Base-by-base conservation (phyloP, 169 alveolate genomes). In the Eimeria falciformis region DNA sequence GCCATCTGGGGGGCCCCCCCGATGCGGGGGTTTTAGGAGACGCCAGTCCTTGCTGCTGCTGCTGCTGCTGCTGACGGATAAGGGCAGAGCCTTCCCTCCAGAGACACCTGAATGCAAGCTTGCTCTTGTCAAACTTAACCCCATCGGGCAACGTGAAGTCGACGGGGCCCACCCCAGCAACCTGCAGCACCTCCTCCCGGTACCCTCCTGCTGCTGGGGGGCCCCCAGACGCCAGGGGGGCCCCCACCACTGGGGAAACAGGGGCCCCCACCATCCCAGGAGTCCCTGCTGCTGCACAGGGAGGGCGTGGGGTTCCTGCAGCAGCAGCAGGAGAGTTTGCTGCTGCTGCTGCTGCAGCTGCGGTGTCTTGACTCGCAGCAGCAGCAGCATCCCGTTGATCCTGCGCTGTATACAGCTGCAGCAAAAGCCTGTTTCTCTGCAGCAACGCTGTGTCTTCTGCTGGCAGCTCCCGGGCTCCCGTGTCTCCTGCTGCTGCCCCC, bases 71-170 rank as follows among this genome's bases (percentile, higher is more conserved):
- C 88, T 53, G 75, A 5, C 79, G 79, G n/a, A 21, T 4, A 33
- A 50, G 88, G 9, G 88, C 73, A n/a, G 68, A 11, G n/a, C 88
- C 88, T 53, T 87, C 92, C 33, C 92, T 43, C 92, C 92, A 87
- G 75, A 68, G 79, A 58, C 92, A 87, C 43, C 92, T 85, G 86
- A 87, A 87, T 7, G 92, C 92, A 37, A 87, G 50, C 33, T 87
- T 87, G 62, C 92, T 87, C 78, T 71, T 87, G 73, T 87, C 92
- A n/a, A 87, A 87, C 46, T 87, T 87, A 7, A 87, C 92, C 1
- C 92, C 92, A 17, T 87, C 92, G 17, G 92, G 92, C 1, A 87
- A 62, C 1, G 92, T 68, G 69, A 87, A 69, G 77, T 87, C 86
- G 2, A 87, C 92, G 0, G 43, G 78, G 29, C 92, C 92, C 27